These are phyloP conservation scores for Backusella liffmaniae DNA, from an alignment of 192 early-diverging fungal species.

Conservation along the genomic window DNA sequence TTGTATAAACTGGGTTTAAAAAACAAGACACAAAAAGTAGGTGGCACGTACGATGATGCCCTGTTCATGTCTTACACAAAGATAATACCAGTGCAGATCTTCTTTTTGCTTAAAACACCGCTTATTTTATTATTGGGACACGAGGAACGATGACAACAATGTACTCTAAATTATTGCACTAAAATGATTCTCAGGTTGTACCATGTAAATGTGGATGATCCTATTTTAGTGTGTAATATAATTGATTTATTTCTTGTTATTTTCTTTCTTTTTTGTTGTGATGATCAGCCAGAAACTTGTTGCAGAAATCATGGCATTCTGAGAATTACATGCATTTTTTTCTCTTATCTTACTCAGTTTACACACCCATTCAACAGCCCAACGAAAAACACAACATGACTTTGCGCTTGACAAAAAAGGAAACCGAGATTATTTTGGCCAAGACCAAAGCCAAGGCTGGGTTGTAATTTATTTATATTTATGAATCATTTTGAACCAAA, in stretches of 20 bases:
- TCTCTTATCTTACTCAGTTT: not conserved
- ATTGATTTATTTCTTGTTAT: not conserved
- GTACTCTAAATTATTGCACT: slow-evolving; percentile 3
- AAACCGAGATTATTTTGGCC: not conserved
- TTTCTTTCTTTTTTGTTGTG: not conserved
- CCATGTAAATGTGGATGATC: slow-evolving; percentile 1
- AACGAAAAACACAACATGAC: not conserved
- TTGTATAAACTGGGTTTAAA: not conserved
- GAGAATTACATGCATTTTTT: not conserved
- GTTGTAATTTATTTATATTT: not conserved
- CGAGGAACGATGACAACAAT: slow-evolving; percentile 7
- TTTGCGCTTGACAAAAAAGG: not conserved
- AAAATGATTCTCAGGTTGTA: not conserved
- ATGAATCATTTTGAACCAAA: not conserved
- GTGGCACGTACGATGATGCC: not conserved
- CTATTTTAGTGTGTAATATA: not conserved
- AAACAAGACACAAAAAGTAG: not conserved
- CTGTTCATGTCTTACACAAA: not conserved
- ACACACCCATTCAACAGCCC: not conserved
- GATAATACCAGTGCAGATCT: not conserved
- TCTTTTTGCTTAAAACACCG: not conserved
- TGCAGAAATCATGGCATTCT: not conserved
- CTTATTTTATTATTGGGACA: not conserved
- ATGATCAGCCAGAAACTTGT: not conserved
- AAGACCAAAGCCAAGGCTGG: not conserved